phyloP scores from a whole-genome alignment of 768 basidiomycete species.

The Infundibulicybe gibba region DNA sequence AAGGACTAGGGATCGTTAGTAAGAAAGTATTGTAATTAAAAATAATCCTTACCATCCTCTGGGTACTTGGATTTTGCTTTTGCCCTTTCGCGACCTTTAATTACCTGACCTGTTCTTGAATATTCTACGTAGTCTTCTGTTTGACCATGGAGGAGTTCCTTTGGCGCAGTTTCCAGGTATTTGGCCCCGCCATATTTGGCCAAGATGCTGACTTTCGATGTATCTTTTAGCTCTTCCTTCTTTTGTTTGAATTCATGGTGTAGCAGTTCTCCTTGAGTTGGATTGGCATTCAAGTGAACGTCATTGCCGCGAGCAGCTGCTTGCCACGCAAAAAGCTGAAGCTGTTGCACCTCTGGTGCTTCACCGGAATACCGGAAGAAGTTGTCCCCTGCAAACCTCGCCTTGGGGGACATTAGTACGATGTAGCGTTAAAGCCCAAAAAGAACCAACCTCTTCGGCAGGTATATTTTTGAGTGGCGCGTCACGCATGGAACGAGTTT shows the following conservation, averaged over 20 bases:
- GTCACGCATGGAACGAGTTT: conserved; percentile 99
- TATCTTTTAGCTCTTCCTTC: conserved; percentile 89
- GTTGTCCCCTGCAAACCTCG: conserved; percentile 94
- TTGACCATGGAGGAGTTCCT: conserved; percentile 91
- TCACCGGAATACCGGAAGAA: conserved; percentile 91
- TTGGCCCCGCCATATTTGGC: conserved; percentile 93
- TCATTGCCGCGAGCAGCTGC: conserved; percentile 91
- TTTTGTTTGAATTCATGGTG: conserved; percentile 90
- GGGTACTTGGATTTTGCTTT: conserved; percentile 91
- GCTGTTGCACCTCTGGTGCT: conserved; percentile 84
- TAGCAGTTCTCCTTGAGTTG: conserved; percentile 90
- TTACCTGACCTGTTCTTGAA: conserved; percentile 83
- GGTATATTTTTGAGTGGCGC: conserved; percentile 76
- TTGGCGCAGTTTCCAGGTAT: conserved; percentile 86
- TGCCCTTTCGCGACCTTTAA: conserved; percentile 88
- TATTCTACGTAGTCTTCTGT: conserved; percentile 98
- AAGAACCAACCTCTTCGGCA: conserved; percentile 77
- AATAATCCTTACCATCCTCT: conserved; percentile 76
- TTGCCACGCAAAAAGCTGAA: conserved; percentile 98
- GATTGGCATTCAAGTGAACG: conserved; percentile 93
- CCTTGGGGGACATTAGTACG: conserved; percentile 35
- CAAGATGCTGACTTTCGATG: conserved; percentile 84
- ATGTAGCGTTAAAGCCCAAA: conserved; percentile 1
- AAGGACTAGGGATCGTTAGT: conserved; percentile 49
- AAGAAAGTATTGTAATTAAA: conserved; percentile 1